Conservation (phyloP, 805 yeast species). For the Wickerhamiella domercqiae region DNA sequence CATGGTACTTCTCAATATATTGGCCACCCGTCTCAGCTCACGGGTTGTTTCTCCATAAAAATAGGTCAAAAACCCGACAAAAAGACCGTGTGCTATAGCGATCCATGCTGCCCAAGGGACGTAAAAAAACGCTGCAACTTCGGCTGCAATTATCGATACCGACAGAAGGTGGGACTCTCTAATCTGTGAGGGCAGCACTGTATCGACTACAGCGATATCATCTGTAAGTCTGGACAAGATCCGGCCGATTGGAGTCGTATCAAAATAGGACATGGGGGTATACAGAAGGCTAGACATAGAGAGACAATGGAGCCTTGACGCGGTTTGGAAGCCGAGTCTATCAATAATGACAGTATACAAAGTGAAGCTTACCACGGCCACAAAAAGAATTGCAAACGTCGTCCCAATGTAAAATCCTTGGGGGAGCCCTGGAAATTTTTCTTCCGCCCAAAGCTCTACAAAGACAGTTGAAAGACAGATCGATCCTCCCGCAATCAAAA, state of each 20-base stretch:
- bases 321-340: slow-evolving; percentile 36
- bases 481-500: too few relatives aligned
- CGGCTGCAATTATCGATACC: slow-evolving; percentile 35
- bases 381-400: slow-evolving; percentile 12
- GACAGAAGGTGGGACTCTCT: neutral
- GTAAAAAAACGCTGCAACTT: slow-evolving; percentile 49
- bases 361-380: slow-evolving; percentile 6
- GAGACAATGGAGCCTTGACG: slow-evolving; percentile 40
- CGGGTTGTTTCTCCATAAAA: slow-evolving; percentile 55
- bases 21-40: slow-evolving; percentile 59
- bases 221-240: slow-evolving; percentile 71
- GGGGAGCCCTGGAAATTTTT: too few relatives aligned
- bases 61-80: slow-evolving; percentile 25
- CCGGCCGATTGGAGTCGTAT: slow-evolving; percentile 75
- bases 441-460: too few relatives aligned
- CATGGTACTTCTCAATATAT: slow-evolving; percentile 52
- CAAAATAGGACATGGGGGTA: slow-evolving; percentile 70
- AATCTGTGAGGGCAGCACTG: slow-evolving; percentile 35
- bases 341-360: slow-evolving; percentile 6
- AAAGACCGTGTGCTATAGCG: slow-evolving; percentile 34
- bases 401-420: slow-evolving; percentile 56
- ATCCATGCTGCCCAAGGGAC: slow-evolving; percentile 53
- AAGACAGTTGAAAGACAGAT: too few relatives aligned
- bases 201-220: slow-evolving; percentile 70
- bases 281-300: slow-evolving; percentile 47